Evolutionary conservation across 441 rosid genomes (phyloP).

Genomic region (Pelargonium myrrhifolium): DNA sequence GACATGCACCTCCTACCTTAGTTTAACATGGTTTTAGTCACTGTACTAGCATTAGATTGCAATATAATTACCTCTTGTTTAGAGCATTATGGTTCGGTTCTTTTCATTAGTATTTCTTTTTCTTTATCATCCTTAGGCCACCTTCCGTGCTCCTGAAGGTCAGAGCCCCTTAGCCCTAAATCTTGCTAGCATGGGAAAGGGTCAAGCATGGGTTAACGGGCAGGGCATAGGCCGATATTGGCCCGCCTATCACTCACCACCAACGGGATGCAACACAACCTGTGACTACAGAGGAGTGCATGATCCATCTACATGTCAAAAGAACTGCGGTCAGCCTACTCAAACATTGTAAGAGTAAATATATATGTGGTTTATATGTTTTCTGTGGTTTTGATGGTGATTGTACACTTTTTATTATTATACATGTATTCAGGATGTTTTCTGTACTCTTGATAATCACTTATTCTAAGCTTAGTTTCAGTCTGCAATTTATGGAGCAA

Average conservation of each 20-base stretch:
- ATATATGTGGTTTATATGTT: background rate
- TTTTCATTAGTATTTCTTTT: background rate
- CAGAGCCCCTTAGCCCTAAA: constrained; percentile 49
- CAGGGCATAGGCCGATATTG: constrained; percentile 59
- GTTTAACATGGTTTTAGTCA: background rate
- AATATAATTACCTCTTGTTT: too few relatives aligned
- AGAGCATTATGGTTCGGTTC: constrained; percentile 1
- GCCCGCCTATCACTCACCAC: constrained; percentile 48
- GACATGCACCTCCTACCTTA: background rate
- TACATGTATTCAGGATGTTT: background rate
- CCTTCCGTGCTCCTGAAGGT: constrained; percentile 42
- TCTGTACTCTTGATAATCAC: background rate
- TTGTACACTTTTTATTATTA: background rate
- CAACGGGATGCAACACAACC: constrained; percentile 36
- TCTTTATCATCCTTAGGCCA: constrained; percentile 23
- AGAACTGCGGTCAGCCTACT: constrained; percentile 56
- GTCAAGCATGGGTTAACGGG: constrained; percentile 71
- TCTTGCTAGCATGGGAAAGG: constrained; percentile 61
- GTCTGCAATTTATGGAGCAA: background rate
- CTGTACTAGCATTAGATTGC: background rate
- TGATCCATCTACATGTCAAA: constrained; percentile 37
- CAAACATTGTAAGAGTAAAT: constrained; percentile 45
- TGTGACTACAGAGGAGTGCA: constrained; percentile 62
- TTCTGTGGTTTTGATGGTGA: background rate
- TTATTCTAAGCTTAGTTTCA: background rate